These are phyloP conservation scores for Plasmodium knowlesi DNA, from an alignment of 169 alveolate species.

Conservation along the genomic window DNA sequence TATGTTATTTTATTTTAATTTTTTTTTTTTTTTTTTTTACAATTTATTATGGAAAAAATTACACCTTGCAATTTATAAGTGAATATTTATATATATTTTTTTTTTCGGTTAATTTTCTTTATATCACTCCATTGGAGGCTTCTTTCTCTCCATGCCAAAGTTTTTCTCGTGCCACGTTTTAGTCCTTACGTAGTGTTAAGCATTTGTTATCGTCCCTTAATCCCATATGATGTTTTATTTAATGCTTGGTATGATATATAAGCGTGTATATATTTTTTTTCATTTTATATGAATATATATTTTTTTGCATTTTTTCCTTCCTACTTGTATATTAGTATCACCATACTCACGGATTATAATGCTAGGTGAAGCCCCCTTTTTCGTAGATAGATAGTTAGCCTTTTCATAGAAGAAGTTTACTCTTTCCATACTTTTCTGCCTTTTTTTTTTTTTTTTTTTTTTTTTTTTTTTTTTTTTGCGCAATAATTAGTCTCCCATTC, in stretches of 20 bases:
- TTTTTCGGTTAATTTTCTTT: not conserved
- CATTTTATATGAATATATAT: not conserved
- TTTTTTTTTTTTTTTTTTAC: not conserved
- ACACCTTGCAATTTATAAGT: not conserved
- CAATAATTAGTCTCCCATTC: not conserved
- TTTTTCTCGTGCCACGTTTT: not conserved
- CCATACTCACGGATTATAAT: not conserved
- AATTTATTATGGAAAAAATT: not conserved
- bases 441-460: not conserved
- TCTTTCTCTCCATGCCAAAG: not conserved
- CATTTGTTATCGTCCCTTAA: constrained; percentile 5
- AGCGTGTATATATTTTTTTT: not conserved
- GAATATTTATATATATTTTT: not conserved
- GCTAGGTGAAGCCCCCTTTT: not conserved
- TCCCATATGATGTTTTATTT: constrained; percentile 1
- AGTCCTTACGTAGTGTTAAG: not conserved
- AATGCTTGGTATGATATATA: not conserved
- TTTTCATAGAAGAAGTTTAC: not conserved
- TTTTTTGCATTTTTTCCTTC: not conserved
- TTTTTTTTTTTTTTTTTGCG: not conserved
- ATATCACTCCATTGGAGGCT: not conserved
- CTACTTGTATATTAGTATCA: not conserved
- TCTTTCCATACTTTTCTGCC: not conserved
- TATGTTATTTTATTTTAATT: not conserved
- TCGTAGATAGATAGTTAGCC: not conserved